These are phyloP conservation scores for Hydnomerulius pinastri DNA, from an alignment of 768 basidiomycete species.

Conservation along the genomic window DNA sequence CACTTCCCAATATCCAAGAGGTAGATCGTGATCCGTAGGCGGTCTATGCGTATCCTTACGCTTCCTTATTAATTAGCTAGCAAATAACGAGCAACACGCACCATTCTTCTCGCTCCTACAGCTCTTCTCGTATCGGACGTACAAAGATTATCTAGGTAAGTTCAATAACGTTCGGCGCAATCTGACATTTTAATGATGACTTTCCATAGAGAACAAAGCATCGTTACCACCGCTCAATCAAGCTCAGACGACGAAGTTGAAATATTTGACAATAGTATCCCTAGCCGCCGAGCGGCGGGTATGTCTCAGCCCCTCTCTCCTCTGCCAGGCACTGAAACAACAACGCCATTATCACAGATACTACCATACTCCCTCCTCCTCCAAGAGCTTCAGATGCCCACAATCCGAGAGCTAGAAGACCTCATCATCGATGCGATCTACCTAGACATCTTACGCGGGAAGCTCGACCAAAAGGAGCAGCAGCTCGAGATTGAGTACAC, in stretches of 20 bases:
- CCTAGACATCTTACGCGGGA: slow-evolving; percentile 84
- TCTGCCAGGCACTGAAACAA: background rate
- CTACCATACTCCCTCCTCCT: slow-evolving; percentile 80
- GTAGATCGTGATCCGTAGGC: slow-evolving; percentile 41
- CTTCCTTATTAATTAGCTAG: slow-evolving; percentile 53
- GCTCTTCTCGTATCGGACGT: slow-evolving; percentile 90
- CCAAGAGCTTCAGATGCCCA: slow-evolving; percentile 68
- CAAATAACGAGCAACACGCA: slow-evolving; percentile 60
- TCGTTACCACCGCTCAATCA: slow-evolving; percentile 65
- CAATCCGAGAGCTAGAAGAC: slow-evolving; percentile 90
- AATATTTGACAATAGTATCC: slow-evolving; percentile 89
- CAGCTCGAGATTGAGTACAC: slow-evolving; percentile 92
- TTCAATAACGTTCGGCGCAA: background rate
- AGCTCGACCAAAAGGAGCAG: slow-evolving; percentile 89
- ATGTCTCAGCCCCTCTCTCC: slow-evolving; percentile 27
- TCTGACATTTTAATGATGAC: background rate
- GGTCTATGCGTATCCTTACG: background rate
- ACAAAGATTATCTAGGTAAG: slow-evolving; percentile 78
- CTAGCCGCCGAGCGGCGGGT: slow-evolving; percentile 79
- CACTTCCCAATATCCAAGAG: slow-evolving; percentile 81
- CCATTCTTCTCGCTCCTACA: slow-evolving; percentile 68
- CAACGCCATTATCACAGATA: slow-evolving; percentile 56
- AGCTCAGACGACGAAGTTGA: slow-evolving; percentile 83
- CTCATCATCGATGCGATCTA: slow-evolving; percentile 98
- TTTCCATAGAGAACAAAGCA: slow-evolving; percentile 59